A percentile compares a stretch with the other conserved stretches of the same genome.
These are phyloP conservation scores for Cercospora berteroae DNA, from an alignment of 2,329 filamentous ascomycete species.

Conservation along the genomic window DNA sequence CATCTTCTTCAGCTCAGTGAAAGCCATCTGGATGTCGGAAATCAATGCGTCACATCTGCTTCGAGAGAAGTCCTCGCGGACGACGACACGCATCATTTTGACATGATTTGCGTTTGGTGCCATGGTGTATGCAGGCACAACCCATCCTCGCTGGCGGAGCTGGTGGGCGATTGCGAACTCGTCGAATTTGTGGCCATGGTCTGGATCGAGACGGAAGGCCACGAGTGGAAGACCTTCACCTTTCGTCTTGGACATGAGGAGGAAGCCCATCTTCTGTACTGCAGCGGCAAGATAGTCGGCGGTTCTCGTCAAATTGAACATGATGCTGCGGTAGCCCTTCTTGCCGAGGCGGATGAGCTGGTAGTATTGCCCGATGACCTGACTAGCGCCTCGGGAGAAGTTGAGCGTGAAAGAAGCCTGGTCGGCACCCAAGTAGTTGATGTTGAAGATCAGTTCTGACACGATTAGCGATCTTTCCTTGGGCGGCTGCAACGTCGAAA, in stretches of 20 bases:
- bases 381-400: conserved; percentile 92
- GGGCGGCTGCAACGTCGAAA: background rate
- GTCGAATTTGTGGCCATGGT: conserved; percentile 54
- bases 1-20: conserved; percentile 69
- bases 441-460: conserved; percentile 89
- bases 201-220: conserved; percentile 72
- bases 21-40: conserved; percentile 72
- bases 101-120: conserved; percentile 78
- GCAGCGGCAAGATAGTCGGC: conserved; percentile 79
- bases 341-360: conserved; percentile 93
- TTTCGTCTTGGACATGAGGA: conserved; percentile 79
- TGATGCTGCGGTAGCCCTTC: conserved; percentile 86
- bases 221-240: conserved; percentile 84
- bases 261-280: conserved; percentile 73
- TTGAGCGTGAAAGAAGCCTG: conserved; percentile 96
- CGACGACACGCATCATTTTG: conserved; percentile 89
- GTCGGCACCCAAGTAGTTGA: conserved; percentile 96
- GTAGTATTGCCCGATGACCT: conserved; percentile 97
- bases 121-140: conserved; percentile 96
- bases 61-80: conserved; percentile 87
- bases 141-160: conserved; percentile 83
- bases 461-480: background rate
- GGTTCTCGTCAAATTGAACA: conserved; percentile 87
- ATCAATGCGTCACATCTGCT: conserved; percentile 77
- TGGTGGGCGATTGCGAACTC: conserved; percentile 69